Percentiles rank a stretch among this genome's conserved stretches.
phyloP scores from a whole-genome alignment of 2,329 filamentous ascomycete genomes.

The Onygenales sp. region DNA sequence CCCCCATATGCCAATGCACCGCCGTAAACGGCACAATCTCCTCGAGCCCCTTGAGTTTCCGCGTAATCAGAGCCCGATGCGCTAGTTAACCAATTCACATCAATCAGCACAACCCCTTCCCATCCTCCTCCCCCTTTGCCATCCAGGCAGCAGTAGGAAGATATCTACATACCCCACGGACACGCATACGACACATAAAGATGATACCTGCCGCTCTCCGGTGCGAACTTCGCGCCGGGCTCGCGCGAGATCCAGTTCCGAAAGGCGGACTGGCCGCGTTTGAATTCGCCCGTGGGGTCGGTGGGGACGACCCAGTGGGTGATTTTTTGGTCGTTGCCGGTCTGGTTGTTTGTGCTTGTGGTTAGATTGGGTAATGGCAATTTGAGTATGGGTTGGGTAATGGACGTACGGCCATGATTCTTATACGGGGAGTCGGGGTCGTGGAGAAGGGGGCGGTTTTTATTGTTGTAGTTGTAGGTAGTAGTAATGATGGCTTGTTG shows the following conservation, averaged over 20 bases:
- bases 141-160: not conserved
- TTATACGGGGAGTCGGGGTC: no score
- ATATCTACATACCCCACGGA: slow-evolving; percentile 57
- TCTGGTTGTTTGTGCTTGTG: slow-evolving; percentile 5
- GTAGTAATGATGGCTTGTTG: no score
- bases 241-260: slow-evolving; percentile 68
- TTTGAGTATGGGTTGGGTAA: not conserved
- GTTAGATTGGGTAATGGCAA: slow-evolving; percentile 3
- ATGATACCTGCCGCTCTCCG: slow-evolving; percentile 86
- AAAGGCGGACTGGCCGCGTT: slow-evolving; percentile 75
- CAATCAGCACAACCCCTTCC: not conserved
- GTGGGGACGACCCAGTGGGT: slow-evolving; percentile 73
- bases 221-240: slow-evolving; percentile 62
- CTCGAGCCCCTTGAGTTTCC: slow-evolving; percentile 85
- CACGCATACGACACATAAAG: slow-evolving; percentile 92
- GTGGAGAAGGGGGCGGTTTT: no score
- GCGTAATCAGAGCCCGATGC: slow-evolving; percentile 74
- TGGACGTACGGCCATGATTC: no score
- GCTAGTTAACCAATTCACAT: slow-evolving; percentile 39
- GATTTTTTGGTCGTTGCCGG: slow-evolving; percentile 42
- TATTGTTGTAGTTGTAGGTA: no score
- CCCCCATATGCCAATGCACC: slow-evolving; percentile 87
- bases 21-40: slow-evolving; percentile 67
- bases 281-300: slow-evolving; percentile 84
- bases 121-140: no score